Base-by-base conservation (phyloP, 768 basidiomycete genomes). In the Mrakia blollopis region DNA sequence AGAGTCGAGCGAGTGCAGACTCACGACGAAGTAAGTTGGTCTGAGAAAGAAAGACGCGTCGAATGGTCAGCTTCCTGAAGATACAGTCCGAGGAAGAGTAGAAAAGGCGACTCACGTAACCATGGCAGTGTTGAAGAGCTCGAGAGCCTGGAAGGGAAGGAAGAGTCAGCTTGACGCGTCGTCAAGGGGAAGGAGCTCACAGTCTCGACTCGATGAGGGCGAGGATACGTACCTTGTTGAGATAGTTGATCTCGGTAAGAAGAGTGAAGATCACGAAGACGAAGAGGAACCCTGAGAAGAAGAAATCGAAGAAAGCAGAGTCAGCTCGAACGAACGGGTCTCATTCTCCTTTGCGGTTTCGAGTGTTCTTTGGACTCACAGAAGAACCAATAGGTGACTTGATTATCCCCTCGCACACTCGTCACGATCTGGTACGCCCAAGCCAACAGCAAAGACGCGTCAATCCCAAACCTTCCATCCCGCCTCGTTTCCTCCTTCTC, bases 241-340 rank as follows among this genome's bases (percentile, higher is more conserved):
- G 87, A 85, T 93, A 98, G 84, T 92, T 95, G 81, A 98, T 92
- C 83, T 98, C 96, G 76, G 90, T 90, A 89, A 93, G 81, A 25
- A 98, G 86, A 0, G 96, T 98, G 25, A 92, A 85, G 54, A 89
- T 86, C 44, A 97, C 91, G 81, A 97, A 96, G 47, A 85, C 89
- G 72, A 94, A 83, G 72, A 37, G 71, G 18, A 28, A 41, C 25
- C 13, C 21, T 57, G 32, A 7, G 32, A 61, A n/a, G 25, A 61
- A 71, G 54, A 50, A 50, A 44, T 13, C 9, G 25, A 25, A 3
- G 57, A 25, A 16, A 13, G 23, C 0, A 41, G 28, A 13, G 28
- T 41, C 61, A 44, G 60, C 41, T 52, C 57, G 65, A 54, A 21
- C 10, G 44, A 52, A 61, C n/a, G 35, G 25, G 21, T n/a, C n/a